phyloP scores from a whole-genome alignment of 169 alveolate genomes.

The Eimeria mitis region DNA sequence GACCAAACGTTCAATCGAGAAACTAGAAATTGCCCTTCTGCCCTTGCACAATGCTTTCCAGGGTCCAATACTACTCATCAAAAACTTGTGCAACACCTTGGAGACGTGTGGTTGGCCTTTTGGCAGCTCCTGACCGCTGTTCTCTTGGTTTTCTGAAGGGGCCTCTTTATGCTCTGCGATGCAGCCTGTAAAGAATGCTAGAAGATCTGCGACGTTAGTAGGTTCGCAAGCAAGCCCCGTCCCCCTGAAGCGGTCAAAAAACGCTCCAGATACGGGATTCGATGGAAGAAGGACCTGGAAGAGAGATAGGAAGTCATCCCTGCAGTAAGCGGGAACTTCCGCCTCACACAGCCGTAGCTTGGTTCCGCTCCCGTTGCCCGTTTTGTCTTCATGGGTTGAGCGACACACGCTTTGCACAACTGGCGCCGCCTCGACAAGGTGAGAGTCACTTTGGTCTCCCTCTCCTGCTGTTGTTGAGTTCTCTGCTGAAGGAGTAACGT shows the following conservation, averaged over 20 bases:
- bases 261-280: neutral
- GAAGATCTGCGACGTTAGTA: neutral
- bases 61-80: neutral
- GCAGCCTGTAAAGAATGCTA: neutral
- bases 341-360: neutral
- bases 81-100: neutral
- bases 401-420: neutral
- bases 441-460: neutral
- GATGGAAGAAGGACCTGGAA: conserved; percentile 7
- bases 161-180: neutral
- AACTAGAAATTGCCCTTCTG: neutral
- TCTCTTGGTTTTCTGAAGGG: neutral
- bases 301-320: neutral
- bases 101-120: neutral
- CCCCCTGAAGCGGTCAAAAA: neutral
- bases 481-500: neutral
- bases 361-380: neutral
- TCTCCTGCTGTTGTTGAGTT: neutral
- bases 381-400: neutral
- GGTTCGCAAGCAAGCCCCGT: neutral
- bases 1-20: neutral
- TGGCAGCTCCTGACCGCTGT: neutral
- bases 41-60: conserved; percentile 41
- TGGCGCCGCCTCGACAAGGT: neutral
- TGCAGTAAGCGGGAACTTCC: conserved; percentile 22